Evolutionary conservation across 805 yeast species (phyloP).

Genomic region (Wickerhamomyces canadensis): DNA sequence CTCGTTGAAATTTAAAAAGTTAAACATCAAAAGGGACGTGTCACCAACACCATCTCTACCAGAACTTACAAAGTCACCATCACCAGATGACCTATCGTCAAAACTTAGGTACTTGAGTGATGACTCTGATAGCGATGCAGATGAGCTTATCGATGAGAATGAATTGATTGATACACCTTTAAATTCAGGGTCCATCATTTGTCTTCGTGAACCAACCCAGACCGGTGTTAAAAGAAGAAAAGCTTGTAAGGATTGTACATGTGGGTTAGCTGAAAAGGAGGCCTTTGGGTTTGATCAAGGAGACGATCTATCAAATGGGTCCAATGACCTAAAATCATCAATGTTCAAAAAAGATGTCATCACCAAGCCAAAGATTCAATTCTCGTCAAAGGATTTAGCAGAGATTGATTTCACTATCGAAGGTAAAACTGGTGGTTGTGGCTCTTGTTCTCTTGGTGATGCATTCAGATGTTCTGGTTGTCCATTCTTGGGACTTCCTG

Average conservation of each 20-base stretch:
- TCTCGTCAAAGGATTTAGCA: conserved; percentile 64
- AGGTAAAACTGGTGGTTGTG: conserved; percentile 97
- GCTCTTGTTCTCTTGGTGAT: conserved; percentile 95
- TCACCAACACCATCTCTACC: conserved; percentile 18
- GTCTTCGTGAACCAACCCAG: conserved; percentile 50
- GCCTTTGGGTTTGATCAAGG: conserved; percentile 45
- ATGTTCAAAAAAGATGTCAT: conserved; percentile 2
- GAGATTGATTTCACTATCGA: conserved; percentile 95
- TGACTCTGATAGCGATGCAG: conserved; percentile 14
- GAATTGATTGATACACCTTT: conserved; percentile 28
- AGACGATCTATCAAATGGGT: conserved; percentile 28
- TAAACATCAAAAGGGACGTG: conserved; percentile 11
- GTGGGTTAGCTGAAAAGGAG: conserved; percentile 90
- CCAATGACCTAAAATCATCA: background rate
- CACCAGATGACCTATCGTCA: conserved; percentile 2
- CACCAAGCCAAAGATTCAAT: conserved; percentile 35
- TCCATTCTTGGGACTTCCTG: conserved; percentile 95
- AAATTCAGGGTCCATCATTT: conserved; percentile 34
- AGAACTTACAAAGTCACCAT: conserved; percentile 7
- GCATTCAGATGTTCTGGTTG: conserved; percentile 98
- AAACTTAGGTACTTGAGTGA: conserved; percentile 7
- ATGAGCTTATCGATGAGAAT: conserved; percentile 9
- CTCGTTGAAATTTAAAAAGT: conserved; percentile 21
- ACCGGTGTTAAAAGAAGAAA: conserved; percentile 57
- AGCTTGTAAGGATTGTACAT: conserved; percentile 97